phyloP scores from a whole-genome alignment of 2,329 filamentous ascomycete species.

The Sodiomyces alkalinus region DNA sequence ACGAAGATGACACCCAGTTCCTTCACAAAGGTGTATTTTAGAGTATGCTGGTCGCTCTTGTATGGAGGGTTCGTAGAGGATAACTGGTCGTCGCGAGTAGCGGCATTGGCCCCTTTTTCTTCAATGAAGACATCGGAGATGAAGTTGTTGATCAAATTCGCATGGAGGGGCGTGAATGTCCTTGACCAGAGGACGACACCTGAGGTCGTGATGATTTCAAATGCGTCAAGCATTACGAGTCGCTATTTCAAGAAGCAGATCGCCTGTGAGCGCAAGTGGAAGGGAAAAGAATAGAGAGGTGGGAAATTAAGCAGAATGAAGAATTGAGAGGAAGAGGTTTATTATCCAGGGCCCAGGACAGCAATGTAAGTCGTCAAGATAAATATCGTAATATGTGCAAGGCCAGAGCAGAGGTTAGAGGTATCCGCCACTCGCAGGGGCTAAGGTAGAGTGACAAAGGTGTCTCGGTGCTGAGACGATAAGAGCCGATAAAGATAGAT shows the following conservation, averaged over 20 bases:
- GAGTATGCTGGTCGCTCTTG: constrained; percentile 80
- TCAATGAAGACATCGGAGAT: constrained; percentile 97
- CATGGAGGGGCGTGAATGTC: constrained; percentile 64
- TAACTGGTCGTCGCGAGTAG: constrained; percentile 42
- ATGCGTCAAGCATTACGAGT: constrained; percentile 72
- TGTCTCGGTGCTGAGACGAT: too few relatives aligned
- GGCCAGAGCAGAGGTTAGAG: too few relatives aligned
- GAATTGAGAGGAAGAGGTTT: background rate
- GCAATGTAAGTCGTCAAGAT: too few relatives aligned
- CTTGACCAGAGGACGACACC: constrained; percentile 96
- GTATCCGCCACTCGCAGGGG: too few relatives aligned
- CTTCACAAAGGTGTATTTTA: constrained; percentile 88
- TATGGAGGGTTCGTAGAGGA: constrained; percentile 57
- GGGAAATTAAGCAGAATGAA: constrained; percentile 1
- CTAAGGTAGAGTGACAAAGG: too few relatives aligned
- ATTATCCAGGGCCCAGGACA: too few relatives aligned
- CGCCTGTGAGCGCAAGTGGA: constrained; percentile 4
- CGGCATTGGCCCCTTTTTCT: constrained; percentile 56
- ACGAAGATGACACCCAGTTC: constrained; percentile 93
- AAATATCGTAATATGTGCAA: too few relatives aligned
- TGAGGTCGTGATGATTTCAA: constrained; percentile 90
- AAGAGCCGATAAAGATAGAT: too few relatives aligned
- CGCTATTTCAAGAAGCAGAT: background rate
- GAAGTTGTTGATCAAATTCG: constrained; percentile 79
- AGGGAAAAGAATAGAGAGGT: constrained; percentile 1